Base-by-base conservation (phyloP, 2,329 filamentous ascomycete genomes). In the Aureobasidium mangrovei region DNA sequence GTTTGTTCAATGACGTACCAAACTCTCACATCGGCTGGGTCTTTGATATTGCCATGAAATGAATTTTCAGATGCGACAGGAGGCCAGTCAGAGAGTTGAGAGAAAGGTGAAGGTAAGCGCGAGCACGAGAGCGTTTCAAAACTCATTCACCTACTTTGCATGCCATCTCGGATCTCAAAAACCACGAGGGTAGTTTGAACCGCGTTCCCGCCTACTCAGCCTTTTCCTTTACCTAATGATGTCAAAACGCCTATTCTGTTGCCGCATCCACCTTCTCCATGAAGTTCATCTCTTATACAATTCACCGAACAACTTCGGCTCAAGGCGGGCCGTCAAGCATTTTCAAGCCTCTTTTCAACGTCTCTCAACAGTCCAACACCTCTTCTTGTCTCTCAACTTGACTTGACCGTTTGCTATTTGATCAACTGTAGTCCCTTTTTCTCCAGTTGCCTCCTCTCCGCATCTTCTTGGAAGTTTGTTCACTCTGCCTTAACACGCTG, bases 171-270 rank as follows among this genome's bases (percentile, higher is more conserved):
- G 7, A 9, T 48, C 45, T 10, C 32, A 8, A 28, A 24, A 39
- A 40, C 36, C 46, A 49, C 36, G 8, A 49, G 46, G 7, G 26
- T 40, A 49, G 36, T 27, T 51, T 35, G 3, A 31, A 38, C 49
- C 49, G 49, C 44, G 43, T 12, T 44, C 32, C 40, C 40, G 40
- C 32, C 40, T 31, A 27, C 38, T 44, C 28, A 41, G 38, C 9
- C 24, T 53, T 38, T 46, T 12, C n/a, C 33, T 54, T 54, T 54
- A 54, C 51, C 43, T 54, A 54, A 54, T 54, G 51, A 54, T 54
- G 51, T 54, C 51, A 54, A 54, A 46, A 45, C 51, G 43, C 35
- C 51, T 54, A 32, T 46, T 38, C 32, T 27, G 24, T 53, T 38
- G 49, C 49, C 49, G 49, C 49, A 38, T 38, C 33, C 49, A 53